A percentile compares a stretch with the other conserved stretches of the same genome.
Conservation (phyloP, 306 rosid species). For the Oemleria cerasiformis region DNA sequence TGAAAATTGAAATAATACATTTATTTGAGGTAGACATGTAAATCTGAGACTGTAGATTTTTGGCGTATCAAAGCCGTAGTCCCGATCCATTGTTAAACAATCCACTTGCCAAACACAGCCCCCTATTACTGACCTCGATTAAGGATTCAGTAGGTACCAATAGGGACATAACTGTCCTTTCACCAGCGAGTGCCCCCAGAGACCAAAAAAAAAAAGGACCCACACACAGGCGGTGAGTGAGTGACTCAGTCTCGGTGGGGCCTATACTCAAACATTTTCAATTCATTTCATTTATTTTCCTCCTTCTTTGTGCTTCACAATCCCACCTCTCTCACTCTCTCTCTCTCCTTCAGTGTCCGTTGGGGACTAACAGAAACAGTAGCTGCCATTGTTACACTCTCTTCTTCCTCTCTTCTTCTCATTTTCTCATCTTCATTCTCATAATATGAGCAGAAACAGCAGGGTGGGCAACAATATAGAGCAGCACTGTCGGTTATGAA, state of each 20-base stretch:
- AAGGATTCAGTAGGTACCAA: conserved; percentile 13
- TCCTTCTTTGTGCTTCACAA: not conserved
- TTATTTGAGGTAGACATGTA: not conserved
- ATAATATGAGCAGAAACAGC: conserved; percentile 62
- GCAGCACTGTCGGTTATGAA: conserved; percentile 63
- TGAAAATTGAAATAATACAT: not conserved
- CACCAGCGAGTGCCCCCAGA: conserved; percentile 21
- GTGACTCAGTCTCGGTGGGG: not conserved
- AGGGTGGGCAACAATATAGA: conserved; percentile 31
- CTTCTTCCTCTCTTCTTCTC: conserved; percentile 2
- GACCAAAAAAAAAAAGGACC: not conserved
- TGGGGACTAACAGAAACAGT: conserved; percentile 1
- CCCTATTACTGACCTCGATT: conserved; percentile 16
- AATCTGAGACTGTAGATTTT: not conserved
- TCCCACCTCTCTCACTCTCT: conserved; percentile 12
- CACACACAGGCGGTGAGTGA: conserved; percentile 26
- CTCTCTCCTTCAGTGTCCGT: not conserved
- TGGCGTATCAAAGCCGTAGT: not conserved
- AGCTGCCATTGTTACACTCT: conserved; percentile 18
- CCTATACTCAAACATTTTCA: not conserved
- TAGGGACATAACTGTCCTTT: conserved; percentile 34
- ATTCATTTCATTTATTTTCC: conserved; percentile 17
- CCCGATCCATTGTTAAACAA: not conserved
- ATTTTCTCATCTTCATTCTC: conserved; percentile 9
- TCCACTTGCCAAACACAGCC: conserved; percentile 11